These are phyloP conservation scores for Gentiana dahurica DNA, from an alignment of 257 asterid species.

Conservation along the genomic window DNA sequence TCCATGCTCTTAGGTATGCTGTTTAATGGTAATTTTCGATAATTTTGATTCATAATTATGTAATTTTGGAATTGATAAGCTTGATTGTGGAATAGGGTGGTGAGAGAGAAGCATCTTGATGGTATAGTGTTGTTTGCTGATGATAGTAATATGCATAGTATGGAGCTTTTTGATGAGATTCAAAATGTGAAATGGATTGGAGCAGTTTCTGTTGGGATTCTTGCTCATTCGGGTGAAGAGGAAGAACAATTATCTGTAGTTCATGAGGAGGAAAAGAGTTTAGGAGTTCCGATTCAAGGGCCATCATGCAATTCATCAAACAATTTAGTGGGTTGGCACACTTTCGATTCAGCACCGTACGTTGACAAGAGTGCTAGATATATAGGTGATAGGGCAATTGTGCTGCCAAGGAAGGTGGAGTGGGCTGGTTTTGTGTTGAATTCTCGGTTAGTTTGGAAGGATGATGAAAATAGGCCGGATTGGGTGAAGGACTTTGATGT, in stretches of 20 bases:
- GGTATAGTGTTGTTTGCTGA: slow-evolving; percentile 91
- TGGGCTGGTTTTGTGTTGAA: slow-evolving; percentile 93
- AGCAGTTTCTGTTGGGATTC: slow-evolving; percentile 77
- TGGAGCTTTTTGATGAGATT: slow-evolving; percentile 93
- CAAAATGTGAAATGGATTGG: slow-evolving; percentile 89
- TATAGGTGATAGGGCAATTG: slow-evolving; percentile 78
- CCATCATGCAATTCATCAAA: slow-evolving; percentile 86
- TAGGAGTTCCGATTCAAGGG: slow-evolving; percentile 73
- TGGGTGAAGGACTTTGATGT: slow-evolving; percentile 78
- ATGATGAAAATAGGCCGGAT: slow-evolving; percentile 48
- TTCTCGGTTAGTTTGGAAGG: slow-evolving; percentile 78
- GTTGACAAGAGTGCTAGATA: slow-evolving; percentile 55
- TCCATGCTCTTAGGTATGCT: slow-evolving; percentile 70
- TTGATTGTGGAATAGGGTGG: slow-evolving; percentile 35
- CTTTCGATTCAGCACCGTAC: slow-evolving; percentile 38
- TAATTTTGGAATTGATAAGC: not conserved
- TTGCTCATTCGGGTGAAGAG: slow-evolving; percentile 55
- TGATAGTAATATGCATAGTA: slow-evolving; percentile 92
- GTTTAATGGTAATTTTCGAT: not conserved
- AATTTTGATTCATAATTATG: not conserved
- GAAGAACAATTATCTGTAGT: slow-evolving; percentile 27
- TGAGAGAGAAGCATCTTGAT: slow-evolving; percentile 64
- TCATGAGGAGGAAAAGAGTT: slow-evolving; percentile 31
- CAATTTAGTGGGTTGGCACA: slow-evolving; percentile 84
- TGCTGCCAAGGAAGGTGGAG: slow-evolving; percentile 82